Conservation (phyloP, 2,329 filamentous ascomycete genomes). For the Xylaria digitata region DNA sequence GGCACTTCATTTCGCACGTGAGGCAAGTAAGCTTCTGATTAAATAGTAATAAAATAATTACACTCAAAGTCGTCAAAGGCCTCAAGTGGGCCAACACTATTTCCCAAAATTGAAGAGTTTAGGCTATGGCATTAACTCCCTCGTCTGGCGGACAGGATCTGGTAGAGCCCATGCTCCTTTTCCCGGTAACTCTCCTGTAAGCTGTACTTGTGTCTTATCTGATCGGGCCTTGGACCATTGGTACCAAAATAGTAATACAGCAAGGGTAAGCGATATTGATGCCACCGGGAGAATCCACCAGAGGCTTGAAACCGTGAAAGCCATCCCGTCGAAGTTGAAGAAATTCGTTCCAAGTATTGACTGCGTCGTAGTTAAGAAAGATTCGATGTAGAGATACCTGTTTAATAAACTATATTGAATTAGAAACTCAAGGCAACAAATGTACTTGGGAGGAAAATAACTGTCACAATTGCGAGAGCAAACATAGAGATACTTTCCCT, state of each 20-base stretch:
- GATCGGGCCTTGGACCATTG: slow-evolving; percentile 5
- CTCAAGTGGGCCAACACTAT: no score
- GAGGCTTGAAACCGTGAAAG: slow-evolving; percentile 9
- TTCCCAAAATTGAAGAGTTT: no score
- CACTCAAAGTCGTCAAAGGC: no score
- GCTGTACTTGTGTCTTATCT: neutral
- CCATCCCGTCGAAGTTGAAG: slow-evolving; percentile 12
- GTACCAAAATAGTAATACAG: slow-evolving; percentile 8
- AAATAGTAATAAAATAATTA: no score
- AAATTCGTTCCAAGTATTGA: slow-evolving; percentile 14
- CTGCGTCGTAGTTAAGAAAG: neutral
- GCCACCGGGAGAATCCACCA: slow-evolving; percentile 14
- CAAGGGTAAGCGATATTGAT: slow-evolving; percentile 12
- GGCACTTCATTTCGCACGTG: no score
- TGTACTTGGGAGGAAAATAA: slow-evolving; percentile 14
- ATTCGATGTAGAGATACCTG: neutral
- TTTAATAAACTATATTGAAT: neutral
- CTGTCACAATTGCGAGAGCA: slow-evolving; percentile 11
- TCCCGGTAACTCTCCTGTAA: neutral
- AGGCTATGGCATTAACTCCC: neutral
- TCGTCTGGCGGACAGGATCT: neutral
- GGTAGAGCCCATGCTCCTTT: neutral
- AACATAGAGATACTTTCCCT: slow-evolving; percentile 11
- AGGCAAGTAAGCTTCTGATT: no score
- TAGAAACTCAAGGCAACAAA: slow-evolving; percentile 7